Evolutionary conservation across 140 eudicot species (phyloP).

Genomic region (Bidens hawaiensis): DNA sequence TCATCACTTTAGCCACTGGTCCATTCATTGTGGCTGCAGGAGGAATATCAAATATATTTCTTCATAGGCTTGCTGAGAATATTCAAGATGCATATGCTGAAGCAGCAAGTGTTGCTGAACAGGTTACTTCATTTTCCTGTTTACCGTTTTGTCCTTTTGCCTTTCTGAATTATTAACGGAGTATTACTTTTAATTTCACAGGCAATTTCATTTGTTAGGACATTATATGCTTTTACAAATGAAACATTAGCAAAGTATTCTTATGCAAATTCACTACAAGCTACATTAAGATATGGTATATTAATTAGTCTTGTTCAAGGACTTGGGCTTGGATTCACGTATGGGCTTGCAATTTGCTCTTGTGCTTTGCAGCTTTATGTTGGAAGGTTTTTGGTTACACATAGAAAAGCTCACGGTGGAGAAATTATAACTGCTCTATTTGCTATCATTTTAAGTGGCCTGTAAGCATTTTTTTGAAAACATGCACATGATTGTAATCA

Average conservation of each 20-base stretch:
- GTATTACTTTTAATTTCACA: slow-evolving; percentile 29
- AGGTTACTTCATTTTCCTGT: slow-evolving; percentile 40
- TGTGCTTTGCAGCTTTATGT: slow-evolving; percentile 98
- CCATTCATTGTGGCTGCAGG: slow-evolving; percentile 99
- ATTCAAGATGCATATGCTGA: slow-evolving; percentile 99
- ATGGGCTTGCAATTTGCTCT: slow-evolving; percentile 97
- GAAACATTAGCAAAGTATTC: slow-evolving; percentile 96
- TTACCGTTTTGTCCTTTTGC: neutral
- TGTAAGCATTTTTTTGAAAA: slow-evolving; percentile 44
- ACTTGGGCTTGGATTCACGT: slow-evolving; percentile 98
- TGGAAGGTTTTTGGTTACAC: slow-evolving; percentile 82
- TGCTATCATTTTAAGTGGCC: slow-evolving; percentile 91
- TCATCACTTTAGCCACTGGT: slow-evolving; percentile 89
- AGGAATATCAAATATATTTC: slow-evolving; percentile 95
- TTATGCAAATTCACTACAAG: slow-evolving; percentile 91
- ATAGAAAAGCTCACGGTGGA: slow-evolving; percentile 86
- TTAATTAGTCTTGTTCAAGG: slow-evolving; percentile 98
- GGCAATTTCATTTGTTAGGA: slow-evolving; percentile 86
- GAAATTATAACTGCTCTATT: slow-evolving; percentile 85
- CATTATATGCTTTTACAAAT: slow-evolving; percentile 85
- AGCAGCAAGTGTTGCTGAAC: slow-evolving; percentile 99
- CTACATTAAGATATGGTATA: slow-evolving; percentile 92
- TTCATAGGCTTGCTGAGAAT: slow-evolving; percentile 97
- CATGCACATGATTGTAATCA: neutral
- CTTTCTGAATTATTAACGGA: neutral